These are phyloP conservation scores for Trichothecium roseum DNA, from an alignment of 2,329 filamentous ascomycete species.

Conservation along the genomic window DNA sequence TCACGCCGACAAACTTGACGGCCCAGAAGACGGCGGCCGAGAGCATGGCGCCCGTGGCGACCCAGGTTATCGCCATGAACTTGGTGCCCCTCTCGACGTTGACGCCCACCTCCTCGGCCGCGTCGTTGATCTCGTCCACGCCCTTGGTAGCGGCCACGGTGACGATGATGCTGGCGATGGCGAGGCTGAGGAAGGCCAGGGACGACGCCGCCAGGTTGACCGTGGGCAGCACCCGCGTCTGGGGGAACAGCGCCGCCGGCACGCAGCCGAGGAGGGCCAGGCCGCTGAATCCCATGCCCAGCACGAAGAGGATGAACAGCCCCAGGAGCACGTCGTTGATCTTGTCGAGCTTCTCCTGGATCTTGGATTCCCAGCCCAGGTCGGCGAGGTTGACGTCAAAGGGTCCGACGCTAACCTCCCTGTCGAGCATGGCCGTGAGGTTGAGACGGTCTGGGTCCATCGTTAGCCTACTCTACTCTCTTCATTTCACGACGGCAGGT, in stretches of 20 bases:
- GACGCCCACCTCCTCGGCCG: constrained; percentile 33
- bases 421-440: constrained; percentile 34
- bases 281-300: constrained; percentile 30
- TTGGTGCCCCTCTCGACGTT: constrained; percentile 29
- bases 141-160: constrained; percentile 30
- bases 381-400: constrained; percentile 32
- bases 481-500: no score
- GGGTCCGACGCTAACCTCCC: constrained; percentile 33
- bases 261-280: constrained; percentile 30
- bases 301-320: constrained; percentile 37
- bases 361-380: constrained; percentile 31
- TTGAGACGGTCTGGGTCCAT: constrained; percentile 28
- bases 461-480: constrained; percentile 6
- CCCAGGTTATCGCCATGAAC: constrained; percentile 36
- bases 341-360: constrained; percentile 36
- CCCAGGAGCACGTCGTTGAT: constrained; percentile 38
- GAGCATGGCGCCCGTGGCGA: constrained; percentile 33
- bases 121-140: constrained; percentile 28
- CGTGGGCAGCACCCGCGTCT: constrained; percentile 14
- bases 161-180: constrained; percentile 31
- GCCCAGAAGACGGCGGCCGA: constrained; percentile 29
- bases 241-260: constrained; percentile 22
- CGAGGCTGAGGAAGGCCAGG: constrained; percentile 24
- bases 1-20: constrained; percentile 18
- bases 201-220: constrained; percentile 26